phyloP scores from a whole-genome alignment of 192 early-diverging fungal genomes.

The Coemansia sp. region DNA sequence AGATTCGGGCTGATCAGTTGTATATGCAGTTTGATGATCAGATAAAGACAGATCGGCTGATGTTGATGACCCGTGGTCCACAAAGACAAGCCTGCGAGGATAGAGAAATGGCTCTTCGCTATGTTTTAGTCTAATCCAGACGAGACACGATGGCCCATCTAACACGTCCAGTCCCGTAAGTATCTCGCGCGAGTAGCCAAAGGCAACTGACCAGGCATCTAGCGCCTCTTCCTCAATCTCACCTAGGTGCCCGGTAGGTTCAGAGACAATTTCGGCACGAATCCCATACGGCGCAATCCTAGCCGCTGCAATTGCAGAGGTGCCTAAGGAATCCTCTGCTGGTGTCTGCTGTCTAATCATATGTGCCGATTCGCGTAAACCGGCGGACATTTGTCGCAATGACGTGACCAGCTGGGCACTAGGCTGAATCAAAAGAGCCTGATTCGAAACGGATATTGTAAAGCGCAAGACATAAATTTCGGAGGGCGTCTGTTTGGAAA shows the following conservation, averaged over 20 bases:
- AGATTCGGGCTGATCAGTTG: neutral
- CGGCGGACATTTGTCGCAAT: slow-evolving; percentile 9
- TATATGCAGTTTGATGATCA: too few relatives aligned
- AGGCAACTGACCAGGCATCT: slow-evolving; percentile 27
- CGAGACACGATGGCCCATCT: slow-evolving; percentile 10
- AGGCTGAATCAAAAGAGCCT: slow-evolving; percentile 29
- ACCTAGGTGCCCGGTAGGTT: slow-evolving; percentile 15
- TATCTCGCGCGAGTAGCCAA: slow-evolving; percentile 28
- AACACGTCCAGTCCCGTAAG: neutral
- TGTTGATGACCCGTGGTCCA: slow-evolving; percentile 9
- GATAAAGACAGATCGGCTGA: neutral
- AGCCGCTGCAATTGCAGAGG: slow-evolving; percentile 2
- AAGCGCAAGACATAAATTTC: slow-evolving; percentile 8
- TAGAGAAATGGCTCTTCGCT: slow-evolving; percentile 38
- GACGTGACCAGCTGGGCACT: slow-evolving; percentile 4
- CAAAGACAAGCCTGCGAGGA: slow-evolving; percentile 27
- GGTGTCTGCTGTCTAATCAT: neutral
- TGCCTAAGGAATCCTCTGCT: neutral
- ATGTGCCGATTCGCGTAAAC: neutral
- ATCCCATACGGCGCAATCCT: slow-evolving; percentile 36
- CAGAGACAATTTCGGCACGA: slow-evolving; percentile 19
- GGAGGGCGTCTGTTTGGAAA: too few relatives aligned
- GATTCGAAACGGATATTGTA: neutral
- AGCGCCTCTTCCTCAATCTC: slow-evolving; percentile 21
- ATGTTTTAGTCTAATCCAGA: slow-evolving; percentile 26